Percentiles rank a stretch among this genome's conserved stretches.
These are phyloP conservation scores for Colletotrichum liriopes DNA, from an alignment of 2,329 filamentous ascomycete genomes.

Conservation along the genomic window DNA sequence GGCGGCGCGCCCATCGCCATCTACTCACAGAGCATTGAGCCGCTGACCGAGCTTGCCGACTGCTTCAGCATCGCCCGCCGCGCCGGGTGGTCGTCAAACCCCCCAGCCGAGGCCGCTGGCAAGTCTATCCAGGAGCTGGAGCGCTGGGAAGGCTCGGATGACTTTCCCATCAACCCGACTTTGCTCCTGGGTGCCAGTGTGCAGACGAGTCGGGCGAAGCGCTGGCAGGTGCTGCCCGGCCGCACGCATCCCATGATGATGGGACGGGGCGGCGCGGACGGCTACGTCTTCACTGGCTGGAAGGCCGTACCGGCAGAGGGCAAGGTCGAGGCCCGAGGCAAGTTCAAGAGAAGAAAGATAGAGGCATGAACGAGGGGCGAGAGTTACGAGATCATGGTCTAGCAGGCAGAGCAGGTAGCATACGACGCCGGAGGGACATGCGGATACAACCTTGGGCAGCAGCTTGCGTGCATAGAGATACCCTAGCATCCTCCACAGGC, in stretches of 20 bases:
- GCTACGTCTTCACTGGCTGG: constrained; percentile 89
- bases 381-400: neutral
- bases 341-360: constrained; percentile 79
- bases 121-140: constrained; percentile 66
- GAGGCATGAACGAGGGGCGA: constrained; percentile 49
- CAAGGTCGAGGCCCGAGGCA: constrained; percentile 86
- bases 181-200: constrained; percentile 84
- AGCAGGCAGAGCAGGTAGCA: neutral
- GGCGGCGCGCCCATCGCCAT: constrained; percentile 90
- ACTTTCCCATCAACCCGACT: constrained; percentile 91
- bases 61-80: constrained; percentile 86
- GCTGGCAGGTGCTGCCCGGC: constrained; percentile 93
- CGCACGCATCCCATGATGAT: constrained; percentile 97
- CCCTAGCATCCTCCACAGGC: constrained; percentile 30
- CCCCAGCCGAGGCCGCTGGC: constrained; percentile 63
- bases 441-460: neutral
- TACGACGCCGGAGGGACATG: neutral
- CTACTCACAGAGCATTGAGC: constrained; percentile 86
- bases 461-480: constrained; percentile 34
- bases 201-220: constrained; percentile 83
- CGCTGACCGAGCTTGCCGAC: constrained; percentile 83
- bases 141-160: constrained; percentile 73
- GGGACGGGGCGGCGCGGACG: constrained; percentile 87
- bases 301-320: constrained; percentile 85
- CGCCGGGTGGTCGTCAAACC: constrained; percentile 78